phyloP scores from a whole-genome alignment of 139 green algal genomes.

The Tetraselmis chui region DNA sequence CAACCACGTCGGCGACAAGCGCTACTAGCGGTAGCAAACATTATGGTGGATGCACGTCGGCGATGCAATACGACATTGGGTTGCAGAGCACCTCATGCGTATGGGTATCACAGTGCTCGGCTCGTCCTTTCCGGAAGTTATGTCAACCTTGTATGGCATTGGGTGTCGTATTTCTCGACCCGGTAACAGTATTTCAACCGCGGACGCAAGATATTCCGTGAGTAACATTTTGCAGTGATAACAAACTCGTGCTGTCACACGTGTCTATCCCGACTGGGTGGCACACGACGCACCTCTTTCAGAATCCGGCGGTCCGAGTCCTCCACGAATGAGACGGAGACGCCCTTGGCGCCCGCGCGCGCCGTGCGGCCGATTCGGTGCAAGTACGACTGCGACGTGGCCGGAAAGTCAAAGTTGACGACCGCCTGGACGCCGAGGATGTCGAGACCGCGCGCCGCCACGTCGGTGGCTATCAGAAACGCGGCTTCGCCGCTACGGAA shows the following conservation, averaged over 20 bases:
- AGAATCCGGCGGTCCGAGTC: slow-evolving; percentile 76
- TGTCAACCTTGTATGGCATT: slow-evolving; percentile 1
- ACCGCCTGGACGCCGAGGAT: slow-evolving; percentile 84
- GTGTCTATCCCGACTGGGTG: neutral
- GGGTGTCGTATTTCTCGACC: neutral
- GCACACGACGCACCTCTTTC: slow-evolving; percentile 59
- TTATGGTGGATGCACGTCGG: no score
- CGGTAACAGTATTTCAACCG: neutral
- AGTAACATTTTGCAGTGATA: neutral
- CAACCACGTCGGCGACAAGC: no score
- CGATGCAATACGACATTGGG: no score
- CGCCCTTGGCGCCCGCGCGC: slow-evolving; percentile 71
- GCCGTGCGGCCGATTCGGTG: slow-evolving; percentile 87
- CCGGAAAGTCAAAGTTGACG: slow-evolving; percentile 51
- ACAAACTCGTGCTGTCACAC: neutral
- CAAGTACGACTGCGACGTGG: slow-evolving; percentile 54
- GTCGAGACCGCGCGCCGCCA: slow-evolving; percentile 89
- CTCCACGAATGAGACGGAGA: slow-evolving; percentile 78
- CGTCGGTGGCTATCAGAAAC: slow-evolving; percentile 82
- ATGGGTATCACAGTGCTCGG: slow-evolving; percentile 3
- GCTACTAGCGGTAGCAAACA: no score
- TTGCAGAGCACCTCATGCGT: no score
- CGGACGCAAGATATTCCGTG: neutral
- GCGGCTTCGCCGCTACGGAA: slow-evolving; percentile 64
- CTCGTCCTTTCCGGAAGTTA: neutral